Evolutionary conservation across 108 stramenopile species (phyloP), one percentile per base, ranked within the genome.

Genomic region (Aurantiochytrium sp.): DNA sequence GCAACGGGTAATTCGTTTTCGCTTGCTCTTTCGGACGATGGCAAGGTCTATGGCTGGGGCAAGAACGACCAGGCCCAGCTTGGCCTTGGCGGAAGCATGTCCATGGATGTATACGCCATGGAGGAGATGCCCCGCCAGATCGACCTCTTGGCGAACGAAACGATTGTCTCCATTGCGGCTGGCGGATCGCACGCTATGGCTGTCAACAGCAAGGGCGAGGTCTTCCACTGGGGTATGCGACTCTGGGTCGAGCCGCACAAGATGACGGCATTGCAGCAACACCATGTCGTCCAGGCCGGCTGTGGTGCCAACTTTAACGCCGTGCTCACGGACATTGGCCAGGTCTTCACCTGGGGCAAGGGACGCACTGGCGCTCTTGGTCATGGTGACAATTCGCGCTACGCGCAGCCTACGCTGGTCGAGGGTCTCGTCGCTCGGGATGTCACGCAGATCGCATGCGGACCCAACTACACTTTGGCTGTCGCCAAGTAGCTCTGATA

Each of bases 51-150:
- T n/a, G 90, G 88, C 49, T 94, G 93, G 93, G 94, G 94, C 43
- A 72, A 92, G 42, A 94, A 94, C 83, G 92, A 94, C 58, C 60
- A 87, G 57, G 92, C 92, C 57, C 94, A 94, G 91, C 92, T 94
- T 43, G 93, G 94, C 53, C 87, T 93, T 5, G 93, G 93, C 14
- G 93, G 92, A 14, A 92, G 93, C 58, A 44, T 93, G 25, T 55
- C 72, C 44, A 94, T 94, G 92, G 94, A 94, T 87, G 91, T 94
- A 5, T 94, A 94, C 90, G 90, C 91, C 60, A 91, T 93, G 93
- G 94, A 94, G 72, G 91, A 92, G 58, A 43, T 92, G 64, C 94
- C 94, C 14, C 58, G 90, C 5, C 43, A 6, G 5, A 72, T 93
- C 10, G 90, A 91, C 1, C 28, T 58, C 16, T 58, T 58, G 8